A percentile compares a stretch with the other conserved stretches of the same genome.
Conservation (phyloP, 2,329 filamentous ascomycete genomes). For the Zymoseptoria pseudotritici region DNA sequence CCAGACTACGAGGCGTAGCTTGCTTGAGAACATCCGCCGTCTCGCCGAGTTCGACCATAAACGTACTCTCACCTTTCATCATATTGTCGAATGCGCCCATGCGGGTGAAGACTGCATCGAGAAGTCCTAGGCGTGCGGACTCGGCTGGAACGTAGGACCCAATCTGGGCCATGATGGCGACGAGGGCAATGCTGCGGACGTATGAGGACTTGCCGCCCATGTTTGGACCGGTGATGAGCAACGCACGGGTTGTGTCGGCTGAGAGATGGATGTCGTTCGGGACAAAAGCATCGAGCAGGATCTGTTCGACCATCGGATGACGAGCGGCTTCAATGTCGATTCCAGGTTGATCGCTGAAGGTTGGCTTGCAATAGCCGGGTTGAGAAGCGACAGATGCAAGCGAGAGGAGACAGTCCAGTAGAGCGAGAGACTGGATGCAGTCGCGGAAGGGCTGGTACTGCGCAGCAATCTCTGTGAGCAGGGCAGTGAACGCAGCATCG, state of each 20-base stretch:
- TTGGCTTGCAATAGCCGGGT: slow-evolving; percentile 80
- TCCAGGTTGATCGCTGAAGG: slow-evolving; percentile 55
- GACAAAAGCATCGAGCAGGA: slow-evolving; percentile 78
- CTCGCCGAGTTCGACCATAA: slow-evolving; percentile 96
- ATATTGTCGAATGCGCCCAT: slow-evolving; percentile 97
- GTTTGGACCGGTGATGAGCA: slow-evolving; percentile 92
- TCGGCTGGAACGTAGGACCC: slow-evolving; percentile 87
- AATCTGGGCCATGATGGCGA: slow-evolving; percentile 88
- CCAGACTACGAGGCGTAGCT: slow-evolving; percentile 73
- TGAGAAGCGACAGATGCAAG: slow-evolving; percentile 76
- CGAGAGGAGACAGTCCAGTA: slow-evolving; percentile 82
- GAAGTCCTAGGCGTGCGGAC: slow-evolving; percentile 65
- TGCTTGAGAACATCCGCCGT: slow-evolving; percentile 85
- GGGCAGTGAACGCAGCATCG: slow-evolving; percentile 66
- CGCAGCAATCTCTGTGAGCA: slow-evolving; percentile 67
- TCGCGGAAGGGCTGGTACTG: slow-evolving; percentile 88
- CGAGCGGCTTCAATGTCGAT: slow-evolving; percentile 69
- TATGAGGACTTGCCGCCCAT: slow-evolving; percentile 99
- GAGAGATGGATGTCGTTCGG: slow-evolving; percentile 75
- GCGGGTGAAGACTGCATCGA: slow-evolving; percentile 88
- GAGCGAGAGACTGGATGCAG: slow-evolving; percentile 75
- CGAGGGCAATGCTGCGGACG: slow-evolving; percentile 83
- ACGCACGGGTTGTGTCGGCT: slow-evolving; percentile 58
- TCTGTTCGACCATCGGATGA: slow-evolving; percentile 92
- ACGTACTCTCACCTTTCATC: slow-evolving; percentile 87